phyloP scores from a whole-genome alignment of 2,329 filamentous ascomycete genomes.

The Penicillium crustosum region DNA sequence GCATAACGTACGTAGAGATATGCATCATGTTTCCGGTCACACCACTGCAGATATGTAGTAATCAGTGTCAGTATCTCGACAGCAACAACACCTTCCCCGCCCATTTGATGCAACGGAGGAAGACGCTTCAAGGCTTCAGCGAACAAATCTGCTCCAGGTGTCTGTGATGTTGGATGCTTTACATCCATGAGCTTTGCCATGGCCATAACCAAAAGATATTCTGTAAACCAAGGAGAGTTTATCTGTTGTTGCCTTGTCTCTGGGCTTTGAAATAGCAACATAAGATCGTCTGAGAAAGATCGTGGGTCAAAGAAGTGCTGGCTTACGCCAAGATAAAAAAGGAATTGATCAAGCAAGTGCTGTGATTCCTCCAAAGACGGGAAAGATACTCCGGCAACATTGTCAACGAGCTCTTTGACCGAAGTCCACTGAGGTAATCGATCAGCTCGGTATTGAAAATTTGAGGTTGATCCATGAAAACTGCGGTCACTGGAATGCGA shows the following conservation, averaged over 20 bases:
- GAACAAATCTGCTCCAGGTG: conserved; percentile 19
- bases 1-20: conserved; percentile 19
- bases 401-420: conserved; percentile 5
- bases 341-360: conserved; percentile 23
- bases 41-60: conserved; percentile 24
- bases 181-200: conserved; percentile 28
- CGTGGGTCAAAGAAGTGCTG: conserved; percentile 26
- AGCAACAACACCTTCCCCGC: conserved; percentile 16
- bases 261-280: conserved; percentile 18
- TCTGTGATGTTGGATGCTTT: conserved; percentile 16
- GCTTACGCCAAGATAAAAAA: conserved; percentile 26
- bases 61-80: conserved; percentile 22
- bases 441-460: not conserved
- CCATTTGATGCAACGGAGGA: conserved; percentile 17
- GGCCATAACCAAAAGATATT: conserved; percentile 28
- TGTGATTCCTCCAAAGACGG: conserved; percentile 21
- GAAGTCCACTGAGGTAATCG: conserved; percentile 8
- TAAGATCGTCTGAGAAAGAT: conserved; percentile 21
- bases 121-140: conserved; percentile 20
- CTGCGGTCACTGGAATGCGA: conserved; percentile 1
- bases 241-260: conserved; percentile 13
- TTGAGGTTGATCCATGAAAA: not conserved
- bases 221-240: conserved; percentile 19
- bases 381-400: conserved; percentile 5
- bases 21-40: conserved; percentile 23